Base-by-base conservation (phyloP, 108 stramenopile species). In the Discostella pseudostelligera region DNA sequence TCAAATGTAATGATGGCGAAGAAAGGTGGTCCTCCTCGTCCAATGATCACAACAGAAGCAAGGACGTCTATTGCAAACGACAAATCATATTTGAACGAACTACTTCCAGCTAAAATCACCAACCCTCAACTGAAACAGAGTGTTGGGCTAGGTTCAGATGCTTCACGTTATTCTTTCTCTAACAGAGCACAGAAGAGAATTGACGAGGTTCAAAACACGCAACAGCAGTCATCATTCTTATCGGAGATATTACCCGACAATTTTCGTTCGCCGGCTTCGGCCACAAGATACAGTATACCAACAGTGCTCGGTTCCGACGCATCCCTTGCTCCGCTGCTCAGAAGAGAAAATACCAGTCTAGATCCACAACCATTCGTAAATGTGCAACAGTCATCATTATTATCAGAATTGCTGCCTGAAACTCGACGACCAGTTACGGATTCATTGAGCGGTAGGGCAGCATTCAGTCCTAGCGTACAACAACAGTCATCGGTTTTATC, bases 221-320 rank as follows among this genome's bases (percentile, higher is more conserved):
- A 32, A 5, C 35, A 25, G 17, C 25, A 60, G 45, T 10, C 42
- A 29, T 60, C 59, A 21, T 0, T 42, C n/a, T 24, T 60, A 4
- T 60, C 59, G 12, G 59, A 60, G 4, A 28, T 60, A 11, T 20
- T 60, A 26, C 59, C 59, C 8, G 59, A 45, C 3, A 60, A 42
- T 17, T 29, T 7, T 40, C 59, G 59, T 0, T 22, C n/a, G 8
- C 35, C 55, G 32, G 55, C 55, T 0, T 8, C 16, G 2, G 14
- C 36, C 17, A 4, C 9, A 8, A 39, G 32, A 19, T 44, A 60
- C 36, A 60, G 28, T 20, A 20, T 40, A 3, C 39, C 9, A 17
- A 22, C 42, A 0, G 17, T 46, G 14, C n/a, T 60, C 0, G 59
- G 59, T 4, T 60, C 59, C 36, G 59, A 60, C n/a, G 59, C 59